Evolutionary conservation across 2,329 filamentous ascomycete species (phyloP).

Genomic region (Cordyceps javanica): DNA sequence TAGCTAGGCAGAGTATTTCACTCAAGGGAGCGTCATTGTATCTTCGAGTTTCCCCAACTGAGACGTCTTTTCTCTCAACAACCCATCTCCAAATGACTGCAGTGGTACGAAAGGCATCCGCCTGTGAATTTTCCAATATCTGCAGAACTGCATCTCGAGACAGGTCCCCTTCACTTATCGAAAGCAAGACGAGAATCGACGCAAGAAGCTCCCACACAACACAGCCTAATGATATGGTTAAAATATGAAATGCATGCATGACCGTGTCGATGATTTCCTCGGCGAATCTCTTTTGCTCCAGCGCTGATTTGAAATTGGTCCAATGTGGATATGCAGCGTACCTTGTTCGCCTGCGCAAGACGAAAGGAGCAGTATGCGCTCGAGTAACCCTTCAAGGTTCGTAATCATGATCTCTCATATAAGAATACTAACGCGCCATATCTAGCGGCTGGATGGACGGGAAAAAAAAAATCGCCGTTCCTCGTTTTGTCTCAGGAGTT

Average conservation of each 20-base stretch:
- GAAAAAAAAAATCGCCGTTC: not conserved
- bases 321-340: conserved; percentile 16
- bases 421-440: not conserved
- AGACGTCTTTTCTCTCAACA: conserved; percentile 28
- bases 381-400: conserved; percentile 34
- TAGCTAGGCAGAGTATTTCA: conserved; percentile 23
- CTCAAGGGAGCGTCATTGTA: conserved; percentile 34
- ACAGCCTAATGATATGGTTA: conserved; percentile 21
- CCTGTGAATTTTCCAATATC: conserved; percentile 11
- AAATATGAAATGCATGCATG: not conserved
- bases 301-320: not conserved
- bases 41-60: conserved; percentile 26
- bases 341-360: conserved; percentile 34
- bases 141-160: conserved; percentile 17
- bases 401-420: conserved; percentile 24
- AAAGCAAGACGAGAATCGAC: conserved; percentile 22
- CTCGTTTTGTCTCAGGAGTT: conserved; percentile 7
- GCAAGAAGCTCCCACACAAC: conserved; percentile 26
- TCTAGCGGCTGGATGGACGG: not conserved
- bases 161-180: not conserved
- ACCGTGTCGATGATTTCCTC: too few species aligned
- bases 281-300: not conserved
- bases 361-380: conserved; percentile 29
- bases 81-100: conserved; percentile 32
- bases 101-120: conserved; percentile 21